Percentiles rank a stretch among this genome's conserved stretches.
Evolutionary conservation across 305 asterid species (phyloP).

Genomic region (Solanum hybrid): DNA sequence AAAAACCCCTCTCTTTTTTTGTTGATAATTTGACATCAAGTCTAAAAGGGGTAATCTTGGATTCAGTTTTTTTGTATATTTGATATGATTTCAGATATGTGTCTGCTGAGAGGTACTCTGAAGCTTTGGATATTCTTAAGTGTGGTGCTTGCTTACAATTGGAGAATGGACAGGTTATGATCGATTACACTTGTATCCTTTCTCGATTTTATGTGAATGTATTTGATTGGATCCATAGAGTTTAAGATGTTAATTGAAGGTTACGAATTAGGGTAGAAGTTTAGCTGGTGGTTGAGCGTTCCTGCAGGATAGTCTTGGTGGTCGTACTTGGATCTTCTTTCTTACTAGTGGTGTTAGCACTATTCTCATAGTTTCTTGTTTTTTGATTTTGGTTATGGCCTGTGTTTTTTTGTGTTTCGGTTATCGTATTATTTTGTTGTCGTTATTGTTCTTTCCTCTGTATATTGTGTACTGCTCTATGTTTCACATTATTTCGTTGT

Average conservation of each 20-base stretch:
- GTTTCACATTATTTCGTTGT: background rate
- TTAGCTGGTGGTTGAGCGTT: background rate
- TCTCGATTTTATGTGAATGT: background rate
- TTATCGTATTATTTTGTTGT: background rate
- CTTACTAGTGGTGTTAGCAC: background rate
- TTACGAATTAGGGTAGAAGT: background rate
- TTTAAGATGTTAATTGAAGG: background rate
- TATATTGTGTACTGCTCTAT: background rate
- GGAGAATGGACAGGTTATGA: constrained; percentile 64
- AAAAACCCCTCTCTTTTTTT: background rate
- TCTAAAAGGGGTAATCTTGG: background rate
- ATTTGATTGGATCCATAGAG: background rate
- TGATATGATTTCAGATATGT: constrained; percentile 41
- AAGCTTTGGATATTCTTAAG: constrained; percentile 76
- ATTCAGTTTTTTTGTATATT: background rate
- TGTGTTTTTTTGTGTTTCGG: background rate
- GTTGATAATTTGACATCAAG: background rate
- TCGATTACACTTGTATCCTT: background rate
- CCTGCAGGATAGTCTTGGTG: background rate
- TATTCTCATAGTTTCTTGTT: background rate
- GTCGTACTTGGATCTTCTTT: background rate
- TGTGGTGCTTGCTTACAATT: constrained; percentile 87
- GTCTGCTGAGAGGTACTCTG: constrained; percentile 50
- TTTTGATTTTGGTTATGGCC: background rate
- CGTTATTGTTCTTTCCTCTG: background rate